Conservation (phyloP, 805 yeast genomes). For the Candida sithepensis region DNA sequence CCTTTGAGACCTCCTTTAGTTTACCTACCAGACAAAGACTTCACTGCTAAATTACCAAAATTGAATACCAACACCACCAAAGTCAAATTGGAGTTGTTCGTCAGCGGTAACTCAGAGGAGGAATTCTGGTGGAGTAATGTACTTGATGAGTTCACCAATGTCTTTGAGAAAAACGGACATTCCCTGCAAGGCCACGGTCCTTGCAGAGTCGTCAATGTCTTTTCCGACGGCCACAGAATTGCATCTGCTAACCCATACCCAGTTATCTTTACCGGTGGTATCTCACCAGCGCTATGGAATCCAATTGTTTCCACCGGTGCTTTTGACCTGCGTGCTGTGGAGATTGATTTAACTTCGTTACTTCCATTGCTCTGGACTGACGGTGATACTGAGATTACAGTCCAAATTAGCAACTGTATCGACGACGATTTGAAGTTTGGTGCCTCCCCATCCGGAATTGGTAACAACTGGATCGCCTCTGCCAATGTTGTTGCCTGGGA, state of each 20-base stretch:
- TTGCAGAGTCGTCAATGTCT: slow-evolving; percentile 61
- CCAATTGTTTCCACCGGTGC: slow-evolving; percentile 74
- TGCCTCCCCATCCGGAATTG: slow-evolving; percentile 32
- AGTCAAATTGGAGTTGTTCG: slow-evolving; percentile 54
- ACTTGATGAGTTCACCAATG: slow-evolving; percentile 42
- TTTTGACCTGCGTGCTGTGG: slow-evolving; percentile 68
- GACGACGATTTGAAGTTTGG: slow-evolving; percentile 33
- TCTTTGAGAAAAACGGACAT: slow-evolving; percentile 39
- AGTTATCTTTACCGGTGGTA: slow-evolving; percentile 75
- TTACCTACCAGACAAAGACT: slow-evolving; percentile 40
- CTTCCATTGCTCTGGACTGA: slow-evolving; percentile 65
- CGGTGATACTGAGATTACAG: slow-evolving; percentile 33
- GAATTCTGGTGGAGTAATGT: slow-evolving; percentile 79
- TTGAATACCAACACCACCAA: slow-evolving; percentile 56
- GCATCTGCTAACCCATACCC: slow-evolving; percentile 68
- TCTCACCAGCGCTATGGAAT: slow-evolving; percentile 76
- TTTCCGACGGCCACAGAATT: slow-evolving; percentile 53
- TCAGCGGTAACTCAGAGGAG: slow-evolving; percentile 75
- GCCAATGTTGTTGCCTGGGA: slow-evolving; percentile 58
- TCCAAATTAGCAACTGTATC: slow-evolving; percentile 53
- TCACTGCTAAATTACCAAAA: slow-evolving; percentile 39
- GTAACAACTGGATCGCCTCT: slow-evolving; percentile 58
- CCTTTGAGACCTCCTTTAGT: slow-evolving; percentile 39
- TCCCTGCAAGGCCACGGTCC: slow-evolving; percentile 64
- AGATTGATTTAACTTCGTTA: slow-evolving; percentile 65